These are phyloP conservation scores for Fusarium paranaense DNA, from an alignment of 2,329 filamentous ascomycete genomes.

Conservation along the genomic window DNA sequence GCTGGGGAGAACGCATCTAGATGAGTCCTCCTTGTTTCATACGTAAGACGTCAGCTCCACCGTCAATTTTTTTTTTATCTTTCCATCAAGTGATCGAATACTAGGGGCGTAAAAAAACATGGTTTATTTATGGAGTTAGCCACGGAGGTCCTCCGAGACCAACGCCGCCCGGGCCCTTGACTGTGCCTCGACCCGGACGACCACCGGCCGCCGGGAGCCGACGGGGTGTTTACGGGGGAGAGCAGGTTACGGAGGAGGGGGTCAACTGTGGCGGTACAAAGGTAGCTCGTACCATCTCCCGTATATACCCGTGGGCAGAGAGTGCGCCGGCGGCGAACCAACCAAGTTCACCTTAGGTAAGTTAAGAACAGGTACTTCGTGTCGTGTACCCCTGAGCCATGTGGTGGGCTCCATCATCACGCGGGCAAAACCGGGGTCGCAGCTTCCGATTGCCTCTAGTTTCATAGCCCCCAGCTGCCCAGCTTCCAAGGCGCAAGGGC, in stretches of 20 bases:
- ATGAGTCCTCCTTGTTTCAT: slow-evolving; percentile 5
- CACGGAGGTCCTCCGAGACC: slow-evolving; percentile 35
- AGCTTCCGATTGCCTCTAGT: slow-evolving; percentile 29
- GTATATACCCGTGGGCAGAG: slow-evolving; percentile 7
- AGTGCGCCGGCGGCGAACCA: slow-evolving; percentile 2
- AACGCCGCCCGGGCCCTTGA: slow-evolving; percentile 14
- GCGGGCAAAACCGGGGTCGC: slow-evolving; percentile 43
- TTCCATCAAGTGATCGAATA: slow-evolving; percentile 19
- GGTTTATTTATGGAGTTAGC: not conserved
- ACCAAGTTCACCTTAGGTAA: not conserved
- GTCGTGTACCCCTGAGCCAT: slow-evolving; percentile 7
- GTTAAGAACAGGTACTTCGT: not conserved
- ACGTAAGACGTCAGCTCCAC: slow-evolving; percentile 1
- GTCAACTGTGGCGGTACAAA: not conserved
- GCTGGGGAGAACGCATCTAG: slow-evolving; percentile 16
- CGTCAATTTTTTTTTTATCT: not conserved
- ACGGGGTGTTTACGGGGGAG: slow-evolving; percentile 28
- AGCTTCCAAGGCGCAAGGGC: slow-evolving; percentile 18
- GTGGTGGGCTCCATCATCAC: slow-evolving; percentile 18
- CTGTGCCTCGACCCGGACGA: slow-evolving; percentile 16
- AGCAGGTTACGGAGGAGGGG: not conserved
- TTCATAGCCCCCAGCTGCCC: slow-evolving; percentile 35
- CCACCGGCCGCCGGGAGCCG: slow-evolving; percentile 18
- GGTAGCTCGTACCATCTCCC: not conserved
- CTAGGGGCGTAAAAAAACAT: not conserved